These are phyloP conservation scores for Curvularia spicifera DNA, from an alignment of 2,329 filamentous ascomycete species.

Conservation along the genomic window DNA sequence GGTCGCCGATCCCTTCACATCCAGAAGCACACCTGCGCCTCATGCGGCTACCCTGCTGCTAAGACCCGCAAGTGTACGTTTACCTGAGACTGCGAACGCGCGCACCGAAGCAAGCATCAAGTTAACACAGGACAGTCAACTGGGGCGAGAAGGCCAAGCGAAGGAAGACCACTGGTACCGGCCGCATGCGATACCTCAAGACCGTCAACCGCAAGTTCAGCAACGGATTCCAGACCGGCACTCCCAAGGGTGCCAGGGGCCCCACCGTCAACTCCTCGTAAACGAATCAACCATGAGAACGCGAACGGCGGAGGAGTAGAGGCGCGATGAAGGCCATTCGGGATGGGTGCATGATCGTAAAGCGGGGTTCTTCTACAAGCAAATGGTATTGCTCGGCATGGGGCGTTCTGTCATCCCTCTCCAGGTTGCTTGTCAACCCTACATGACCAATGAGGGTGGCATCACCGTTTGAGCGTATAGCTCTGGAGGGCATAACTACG, in stretches of 20 bases:
- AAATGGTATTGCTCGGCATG: constrained; percentile 49
- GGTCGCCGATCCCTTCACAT: constrained; percentile 97
- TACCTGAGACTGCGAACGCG: constrained; percentile 14
- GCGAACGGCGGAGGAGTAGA: constrained; percentile 26
- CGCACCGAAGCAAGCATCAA: constrained; percentile 13
- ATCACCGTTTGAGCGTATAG: constrained; percentile 37
- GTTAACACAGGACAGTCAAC: constrained; percentile 73
- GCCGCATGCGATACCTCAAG: constrained; percentile 95
- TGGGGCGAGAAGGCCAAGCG: constrained; percentile 99
- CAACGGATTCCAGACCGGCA: constrained; percentile 95
- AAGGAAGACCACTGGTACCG: constrained; percentile 98
- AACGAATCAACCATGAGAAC: constrained; percentile 20
- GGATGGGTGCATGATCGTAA: constrained; percentile 40
- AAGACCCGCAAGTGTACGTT: constrained; percentile 98
- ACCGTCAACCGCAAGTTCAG: constrained; percentile 89
- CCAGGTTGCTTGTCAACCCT: constrained; percentile 42
- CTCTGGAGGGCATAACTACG: constrained; percentile 48
- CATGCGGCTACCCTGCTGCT: constrained; percentile 95
- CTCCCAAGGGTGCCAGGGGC: constrained; percentile 82
- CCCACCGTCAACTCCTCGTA: constrained; percentile 49
- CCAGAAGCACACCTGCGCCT: constrained; percentile 98
- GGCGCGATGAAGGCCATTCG: constrained; percentile 36
- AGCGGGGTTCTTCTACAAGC: constrained; percentile 43
- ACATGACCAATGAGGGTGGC: constrained; percentile 40
- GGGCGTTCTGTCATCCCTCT: constrained; percentile 48